Evolutionary conservation across 768 basidiomycete species (phyloP).

Genomic region (Macrolepiota albuminosa): DNA sequence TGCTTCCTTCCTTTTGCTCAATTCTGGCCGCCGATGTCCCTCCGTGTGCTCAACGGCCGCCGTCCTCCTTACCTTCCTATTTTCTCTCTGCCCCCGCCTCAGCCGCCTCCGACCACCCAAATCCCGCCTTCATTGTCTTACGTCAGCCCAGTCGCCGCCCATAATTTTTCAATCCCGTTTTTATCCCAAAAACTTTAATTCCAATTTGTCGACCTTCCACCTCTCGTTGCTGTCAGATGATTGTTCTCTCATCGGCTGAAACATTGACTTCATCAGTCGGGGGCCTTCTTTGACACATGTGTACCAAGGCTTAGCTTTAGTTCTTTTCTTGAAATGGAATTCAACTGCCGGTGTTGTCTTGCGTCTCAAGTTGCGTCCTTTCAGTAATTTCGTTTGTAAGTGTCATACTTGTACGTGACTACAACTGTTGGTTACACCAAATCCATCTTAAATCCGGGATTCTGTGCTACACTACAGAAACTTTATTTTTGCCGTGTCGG

Average conservation of each 20-base stretch:
- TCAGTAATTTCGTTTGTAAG: background rate
- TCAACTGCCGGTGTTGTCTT: background rate
- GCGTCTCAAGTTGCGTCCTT: background rate
- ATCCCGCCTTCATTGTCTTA: constrained; percentile 9
- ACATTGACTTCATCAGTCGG: background rate
- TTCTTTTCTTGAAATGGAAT: background rate
- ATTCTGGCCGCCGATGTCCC: background rate
- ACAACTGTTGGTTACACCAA: constrained; percentile 4
- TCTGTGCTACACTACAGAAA: background rate
- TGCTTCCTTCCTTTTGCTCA: constrained; percentile 14
- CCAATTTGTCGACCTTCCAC: background rate
- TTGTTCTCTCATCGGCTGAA: background rate
- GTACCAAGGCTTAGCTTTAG: background rate
- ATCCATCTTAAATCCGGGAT: constrained; percentile 1
- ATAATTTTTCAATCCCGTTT: constrained; percentile 16
- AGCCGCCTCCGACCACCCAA: background rate
- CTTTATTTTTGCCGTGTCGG: background rate
- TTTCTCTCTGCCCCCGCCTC: background rate
- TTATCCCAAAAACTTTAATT: background rate
- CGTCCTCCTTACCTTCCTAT: background rate
- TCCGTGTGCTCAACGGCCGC: background rate
- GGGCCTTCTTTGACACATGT: constrained; percentile 9
- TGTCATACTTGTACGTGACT: background rate
- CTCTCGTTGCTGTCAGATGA: background rate
- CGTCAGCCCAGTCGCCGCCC: constrained; percentile 20